Evolutionary conservation across 2,329 filamentous ascomycete genomes (phyloP).

Genomic region (Trichophyton equinum): DNA sequence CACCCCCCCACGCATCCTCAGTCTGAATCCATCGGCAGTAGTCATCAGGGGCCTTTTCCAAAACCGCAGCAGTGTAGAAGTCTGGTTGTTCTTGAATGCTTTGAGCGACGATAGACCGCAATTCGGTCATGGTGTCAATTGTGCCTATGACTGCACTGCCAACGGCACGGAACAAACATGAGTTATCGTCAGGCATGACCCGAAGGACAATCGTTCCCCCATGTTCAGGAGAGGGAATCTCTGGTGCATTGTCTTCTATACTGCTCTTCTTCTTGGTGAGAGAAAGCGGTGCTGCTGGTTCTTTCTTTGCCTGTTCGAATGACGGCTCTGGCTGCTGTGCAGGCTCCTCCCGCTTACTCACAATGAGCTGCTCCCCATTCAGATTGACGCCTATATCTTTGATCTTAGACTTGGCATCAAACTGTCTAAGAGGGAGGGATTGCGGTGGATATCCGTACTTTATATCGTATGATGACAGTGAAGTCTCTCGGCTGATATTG

Average conservation of each 20-base stretch:
- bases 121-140: slow-evolving; percentile 55
- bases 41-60: slow-evolving; percentile 58
- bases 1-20: slow-evolving; percentile 77
- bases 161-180: slow-evolving; percentile 83
- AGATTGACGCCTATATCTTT: slow-evolving; percentile 48
- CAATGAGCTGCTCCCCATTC: slow-evolving; percentile 57
- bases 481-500: slow-evolving; percentile 46
- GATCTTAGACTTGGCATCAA: slow-evolving; percentile 39
- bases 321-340: background rate
- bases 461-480: slow-evolving; percentile 54
- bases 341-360: slow-evolving; percentile 37
- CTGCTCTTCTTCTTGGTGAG: slow-evolving; percentile 22
- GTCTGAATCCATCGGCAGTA: slow-evolving; percentile 76
- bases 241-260: slow-evolving; percentile 46
- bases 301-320: background rate
- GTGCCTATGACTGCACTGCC: slow-evolving; percentile 62
- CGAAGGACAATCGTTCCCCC: slow-evolving; percentile 56
- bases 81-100: slow-evolving; percentile 62
- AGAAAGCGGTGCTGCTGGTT: slow-evolving; percentile 16
- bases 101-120: slow-evolving; percentile 66
- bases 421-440: slow-evolving; percentile 48
- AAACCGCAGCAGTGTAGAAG: slow-evolving; percentile 61
- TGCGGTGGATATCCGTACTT: slow-evolving; percentile 72
- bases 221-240: slow-evolving; percentile 45
- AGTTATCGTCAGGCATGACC: slow-evolving; percentile 95